Evolutionary conservation across 495 filamentous ascomycete genomes (phyloP), one percentile per base, ranked within the genome.

Genomic region (Aspergillus carlsbadensis): DNA sequence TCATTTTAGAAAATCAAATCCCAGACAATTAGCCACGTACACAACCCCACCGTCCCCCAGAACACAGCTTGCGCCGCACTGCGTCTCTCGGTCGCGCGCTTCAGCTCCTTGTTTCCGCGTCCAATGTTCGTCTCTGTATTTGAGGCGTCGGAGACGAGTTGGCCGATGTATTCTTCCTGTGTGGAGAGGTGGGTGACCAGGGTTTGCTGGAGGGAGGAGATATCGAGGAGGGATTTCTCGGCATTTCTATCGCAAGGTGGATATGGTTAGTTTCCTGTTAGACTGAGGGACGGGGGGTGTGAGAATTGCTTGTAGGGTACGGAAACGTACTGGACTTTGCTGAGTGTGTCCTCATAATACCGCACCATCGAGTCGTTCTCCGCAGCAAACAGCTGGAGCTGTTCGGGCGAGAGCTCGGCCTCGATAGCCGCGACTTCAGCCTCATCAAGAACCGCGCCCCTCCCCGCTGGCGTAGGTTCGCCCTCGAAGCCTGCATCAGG

Each of bases 331-430:
- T 87, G 89, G 56, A 98, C 90, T 81, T 97, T 93, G 65, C 93
- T 87, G 66, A 97, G 75, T 0, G 88, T 90, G 70, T 88, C 89
- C 69, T 97, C 89, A 69, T 93, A 96, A 70, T 96, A 89, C 70
- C 85, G 87, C 48, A 98, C 72, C 88, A 98, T 91, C 52, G 88
- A 82, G 65, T 91, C 86, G 68, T 99, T 98, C 70, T 97, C 92
- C 70, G 89, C 83, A 36, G 90, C 92, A 72, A 99, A 97, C 60
- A 97, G 78, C 70, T 96, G 93, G 51, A 91, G 70, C 69, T 98
- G 92, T 59, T 96, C 91, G 44, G 83, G 81, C 17, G 84, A 87
- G 57, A 98, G 72, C 56, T 88, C 79, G 29, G 81, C 72, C 56
- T 86, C 79, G 18, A 81, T 82, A 14, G 71, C 71, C 34, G 73